Conservation (phyloP, 352 stramenopile genomes). For the Phytophthora foliorum region DNA sequence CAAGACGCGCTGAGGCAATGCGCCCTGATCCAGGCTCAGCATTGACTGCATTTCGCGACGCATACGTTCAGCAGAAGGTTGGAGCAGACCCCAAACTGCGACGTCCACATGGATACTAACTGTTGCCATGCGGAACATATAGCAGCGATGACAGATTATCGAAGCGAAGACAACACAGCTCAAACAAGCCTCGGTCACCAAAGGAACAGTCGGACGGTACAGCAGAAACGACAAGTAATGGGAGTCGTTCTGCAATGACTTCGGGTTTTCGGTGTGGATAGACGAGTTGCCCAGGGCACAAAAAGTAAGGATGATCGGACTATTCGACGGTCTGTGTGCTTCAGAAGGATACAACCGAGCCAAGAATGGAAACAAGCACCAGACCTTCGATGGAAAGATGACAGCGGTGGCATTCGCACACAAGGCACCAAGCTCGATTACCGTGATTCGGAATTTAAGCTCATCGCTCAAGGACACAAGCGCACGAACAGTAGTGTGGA, state of each 20-base stretch:
- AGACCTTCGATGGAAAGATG: conserved; percentile 35
- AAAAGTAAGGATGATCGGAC: conserved; percentile 26
- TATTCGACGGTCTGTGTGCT: conserved; percentile 18
- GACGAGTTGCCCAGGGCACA: conserved; percentile 23
- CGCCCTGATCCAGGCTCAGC: conserved; percentile 6
- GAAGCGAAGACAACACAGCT: neutral
- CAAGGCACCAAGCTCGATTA: conserved; percentile 31
- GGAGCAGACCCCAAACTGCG: neutral
- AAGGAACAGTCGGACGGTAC: neutral
- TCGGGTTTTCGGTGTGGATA: conserved; percentile 20
- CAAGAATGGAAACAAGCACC: conserved; percentile 31
- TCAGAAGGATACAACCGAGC: conserved; percentile 29
- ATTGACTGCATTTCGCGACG: conserved; percentile 1
- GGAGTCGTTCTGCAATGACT: conserved; percentile 1
- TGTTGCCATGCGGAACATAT: neutral
- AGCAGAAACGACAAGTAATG: conserved; percentile 3
- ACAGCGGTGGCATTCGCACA: conserved; percentile 34
- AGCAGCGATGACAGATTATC: neutral
- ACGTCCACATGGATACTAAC: conserved; percentile 1
- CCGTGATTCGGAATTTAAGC: conserved; percentile 32
- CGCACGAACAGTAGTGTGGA: conserved; percentile 32
- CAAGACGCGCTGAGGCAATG: neutral
- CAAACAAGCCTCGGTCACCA: neutral
- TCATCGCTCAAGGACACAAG: conserved; percentile 32
- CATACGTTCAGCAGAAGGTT: conserved; percentile 5